Evolutionary conservation across 2,329 filamentous ascomycete genomes (phyloP), one percentile per base, ranked within the genome.

Genomic region (Polychaeton citri): DNA sequence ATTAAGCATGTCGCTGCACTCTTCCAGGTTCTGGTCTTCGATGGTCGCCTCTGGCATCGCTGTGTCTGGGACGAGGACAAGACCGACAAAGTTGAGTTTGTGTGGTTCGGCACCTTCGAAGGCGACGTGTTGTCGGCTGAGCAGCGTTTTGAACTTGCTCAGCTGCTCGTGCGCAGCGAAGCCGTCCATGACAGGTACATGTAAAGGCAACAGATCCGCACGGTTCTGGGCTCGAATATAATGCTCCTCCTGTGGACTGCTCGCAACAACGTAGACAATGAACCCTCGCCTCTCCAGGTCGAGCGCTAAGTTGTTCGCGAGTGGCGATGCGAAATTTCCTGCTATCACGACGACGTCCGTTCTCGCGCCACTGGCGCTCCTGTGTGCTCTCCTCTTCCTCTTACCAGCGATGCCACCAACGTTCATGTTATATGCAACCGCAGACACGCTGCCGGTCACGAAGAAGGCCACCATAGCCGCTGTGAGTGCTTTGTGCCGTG

Each of bases 231-330:
- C 72, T 41, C 83, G 74, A 10, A 96, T 77, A 43, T 81, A 64
- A 21, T 78, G 69, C 57, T 96, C 86, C 47, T 96, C 88, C 49
- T 94, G 83, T 40, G 77, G 64, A n/a, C 76, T 84, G 44, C 76
- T 80, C 50, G 86, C 88, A 1, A 93, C 82, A 41, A 98, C 69
- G 57, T 86, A 98, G 38, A 96, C 84, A 41, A 96, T 82, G 57
- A 92, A 96, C 4, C 90, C 90, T 44, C 86, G 76, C 40, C 86
- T 71, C 62, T 96, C 90, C 46, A 98, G 67, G 53, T 98, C 90
- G 33, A 87, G 62, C 2, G 85, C 77, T 36, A 96, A 66, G 8
- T 84, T 85, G 51, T 79, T 80, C 5, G 85, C 88, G 52, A 95
- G 69, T 12, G 87, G 81, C 50, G 93, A 77, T 34, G 79, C 75